Percentiles rank a stretch among this genome's conserved stretches.
Evolutionary conservation across 2,329 filamentous ascomycete species (phyloP).

Genomic region (Aspergillus japonicus): DNA sequence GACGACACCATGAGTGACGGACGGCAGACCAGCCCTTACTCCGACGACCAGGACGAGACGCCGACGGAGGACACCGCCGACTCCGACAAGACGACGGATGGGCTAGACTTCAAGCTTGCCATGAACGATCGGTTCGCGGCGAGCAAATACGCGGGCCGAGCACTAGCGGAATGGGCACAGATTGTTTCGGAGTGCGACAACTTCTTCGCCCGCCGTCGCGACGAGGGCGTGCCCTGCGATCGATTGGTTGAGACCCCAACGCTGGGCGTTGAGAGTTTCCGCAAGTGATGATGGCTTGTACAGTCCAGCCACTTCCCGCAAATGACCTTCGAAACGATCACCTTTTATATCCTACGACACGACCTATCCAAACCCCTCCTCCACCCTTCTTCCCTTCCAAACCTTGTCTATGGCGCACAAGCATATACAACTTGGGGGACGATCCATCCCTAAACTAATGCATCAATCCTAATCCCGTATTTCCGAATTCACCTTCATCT

Average conservation of each 20-base stretch:
- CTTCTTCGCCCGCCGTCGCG: slow-evolving; percentile 61
- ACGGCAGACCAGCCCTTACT: slow-evolving; percentile 8
- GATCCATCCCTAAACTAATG: background rate
- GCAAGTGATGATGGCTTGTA: slow-evolving; percentile 35
- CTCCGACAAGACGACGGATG: slow-evolving; percentile 12
- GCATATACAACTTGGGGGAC: background rate
- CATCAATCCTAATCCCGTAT: background rate
- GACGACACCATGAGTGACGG: slow-evolving; percentile 13
- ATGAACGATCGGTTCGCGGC: slow-evolving; percentile 33
- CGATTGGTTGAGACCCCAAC: slow-evolving; percentile 61
- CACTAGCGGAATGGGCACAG: slow-evolving; percentile 63
- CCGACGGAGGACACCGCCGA: background rate
- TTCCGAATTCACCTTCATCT: background rate
- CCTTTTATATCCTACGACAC: no score
- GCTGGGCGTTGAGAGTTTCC: slow-evolving; percentile 62
- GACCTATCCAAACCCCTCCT: background rate
- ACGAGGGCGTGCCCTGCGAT: slow-evolving; percentile 60
- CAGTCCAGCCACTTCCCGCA: background rate
- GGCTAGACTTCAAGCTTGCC: slow-evolving; percentile 13
- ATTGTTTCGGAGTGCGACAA: slow-evolving; percentile 62
- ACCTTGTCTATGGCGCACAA: background rate
- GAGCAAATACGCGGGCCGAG: slow-evolving; percentile 61
- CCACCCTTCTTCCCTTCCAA: background rate
- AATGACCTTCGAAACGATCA: background rate
- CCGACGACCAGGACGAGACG: slow-evolving; percentile 4